A percentile compares a stretch with the other conserved stretches of the same genome.
phyloP scores from a whole-genome alignment of 1,284 basidiomycete species.

The Trichosporon asahii region DNA sequence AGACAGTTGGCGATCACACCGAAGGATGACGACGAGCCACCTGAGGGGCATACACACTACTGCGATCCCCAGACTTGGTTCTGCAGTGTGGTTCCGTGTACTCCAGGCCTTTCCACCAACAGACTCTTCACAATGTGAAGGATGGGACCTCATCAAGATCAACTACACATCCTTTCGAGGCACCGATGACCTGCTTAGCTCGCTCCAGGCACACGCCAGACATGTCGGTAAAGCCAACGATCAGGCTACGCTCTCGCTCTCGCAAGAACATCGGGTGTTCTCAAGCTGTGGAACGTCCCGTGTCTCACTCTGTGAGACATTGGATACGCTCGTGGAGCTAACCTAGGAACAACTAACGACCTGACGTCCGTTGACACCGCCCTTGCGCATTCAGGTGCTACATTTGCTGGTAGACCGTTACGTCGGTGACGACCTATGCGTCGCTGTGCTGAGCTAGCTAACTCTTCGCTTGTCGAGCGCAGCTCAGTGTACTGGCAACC shows the following conservation, averaged over 20 bases:
- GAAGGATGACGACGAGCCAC: neutral
- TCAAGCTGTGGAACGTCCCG: neutral
- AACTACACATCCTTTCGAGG: neutral
- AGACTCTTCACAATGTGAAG: neutral
- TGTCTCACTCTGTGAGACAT: neutral
- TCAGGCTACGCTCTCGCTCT: neutral
- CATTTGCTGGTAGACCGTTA: neutral
- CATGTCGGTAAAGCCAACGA: neutral
- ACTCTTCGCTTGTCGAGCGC: neutral
- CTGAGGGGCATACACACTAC: neutral
- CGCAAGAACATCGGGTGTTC: neutral
- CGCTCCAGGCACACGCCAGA: neutral
- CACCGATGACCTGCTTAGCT: neutral
- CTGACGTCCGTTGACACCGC: neutral
- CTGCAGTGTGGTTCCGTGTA: neutral
- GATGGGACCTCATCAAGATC: neutral
- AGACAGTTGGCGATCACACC: neutral
- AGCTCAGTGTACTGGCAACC: neutral
- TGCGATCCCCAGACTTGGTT: neutral
- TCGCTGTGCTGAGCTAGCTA: neutral
- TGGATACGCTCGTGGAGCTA: neutral
- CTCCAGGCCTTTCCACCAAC: neutral
- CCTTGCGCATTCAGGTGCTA: neutral
- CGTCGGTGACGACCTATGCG: neutral
- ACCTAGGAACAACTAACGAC: neutral